These are phyloP conservation scores for Pythium grandisporangium DNA, from an alignment of 352 stramenopile genomes.

Conservation along the genomic window DNA sequence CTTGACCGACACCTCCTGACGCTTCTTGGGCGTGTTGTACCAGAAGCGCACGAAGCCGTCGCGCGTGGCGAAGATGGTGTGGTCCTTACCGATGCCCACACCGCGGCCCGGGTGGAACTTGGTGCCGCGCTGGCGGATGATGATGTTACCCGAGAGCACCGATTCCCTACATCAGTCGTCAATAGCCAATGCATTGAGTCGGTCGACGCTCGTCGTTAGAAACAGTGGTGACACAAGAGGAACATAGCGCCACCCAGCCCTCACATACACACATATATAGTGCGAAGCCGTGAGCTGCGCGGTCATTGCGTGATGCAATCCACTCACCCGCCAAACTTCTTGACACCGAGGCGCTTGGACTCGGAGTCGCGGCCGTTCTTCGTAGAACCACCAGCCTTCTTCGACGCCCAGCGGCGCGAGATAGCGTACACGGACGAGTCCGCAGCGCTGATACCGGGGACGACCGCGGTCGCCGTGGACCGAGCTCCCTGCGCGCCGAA, in stretches of 20 bases:
- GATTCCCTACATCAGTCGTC: slow-evolving; percentile 28
- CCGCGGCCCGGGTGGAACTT: slow-evolving; percentile 93
- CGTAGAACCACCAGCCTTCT: slow-evolving; percentile 96
- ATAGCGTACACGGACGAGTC: slow-evolving; percentile 44
- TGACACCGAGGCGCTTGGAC: slow-evolving; percentile 95
- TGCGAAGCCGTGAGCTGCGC: neutral
- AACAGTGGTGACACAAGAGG: too few relatives aligned
- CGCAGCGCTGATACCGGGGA: slow-evolving; percentile 1
- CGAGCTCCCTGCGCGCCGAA: slow-evolving; percentile 41
- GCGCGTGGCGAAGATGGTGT: slow-evolving; percentile 88
- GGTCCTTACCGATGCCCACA: slow-evolving; percentile 91
- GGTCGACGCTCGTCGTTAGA: too few relatives aligned
- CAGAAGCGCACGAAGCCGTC: slow-evolving; percentile 89
- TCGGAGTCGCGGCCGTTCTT: slow-evolving; percentile 97
- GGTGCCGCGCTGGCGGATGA: slow-evolving; percentile 95
- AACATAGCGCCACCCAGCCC: neutral
- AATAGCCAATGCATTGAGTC: too few relatives aligned
- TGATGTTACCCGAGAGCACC: slow-evolving; percentile 94
- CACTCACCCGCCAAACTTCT: slow-evolving; percentile 91
- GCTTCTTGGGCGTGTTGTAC: slow-evolving; percentile 81
- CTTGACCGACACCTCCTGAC: slow-evolving; percentile 83
- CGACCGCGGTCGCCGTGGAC: slow-evolving; percentile 9
- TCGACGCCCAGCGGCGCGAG: slow-evolving; percentile 82
- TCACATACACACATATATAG: neutral
- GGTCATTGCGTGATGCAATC: too few relatives aligned